Percentiles rank a stretch among this genome's conserved stretches.
Evolutionary conservation across 2,329 filamentous ascomycete genomes (phyloP).

Genomic region (Hymenoscyphus fructigenus): DNA sequence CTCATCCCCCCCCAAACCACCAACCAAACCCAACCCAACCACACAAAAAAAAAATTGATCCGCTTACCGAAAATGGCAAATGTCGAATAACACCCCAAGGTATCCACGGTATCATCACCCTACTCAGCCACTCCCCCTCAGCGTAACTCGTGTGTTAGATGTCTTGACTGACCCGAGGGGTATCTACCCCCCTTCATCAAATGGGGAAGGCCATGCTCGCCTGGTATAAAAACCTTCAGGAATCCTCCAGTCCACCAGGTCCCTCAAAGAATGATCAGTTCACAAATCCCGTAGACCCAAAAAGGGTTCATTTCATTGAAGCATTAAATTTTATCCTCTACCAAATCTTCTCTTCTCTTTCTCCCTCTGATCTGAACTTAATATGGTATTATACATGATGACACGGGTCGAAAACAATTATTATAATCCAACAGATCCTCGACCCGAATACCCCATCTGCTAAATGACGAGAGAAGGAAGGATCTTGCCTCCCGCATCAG

Average conservation of each 20-base stretch:
- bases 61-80: neutral
- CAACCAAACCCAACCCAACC: too few relatives aligned
- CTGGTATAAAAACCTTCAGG: neutral
- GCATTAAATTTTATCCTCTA: constrained; percentile 5
- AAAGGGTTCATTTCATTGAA: neutral
- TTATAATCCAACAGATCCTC: constrained; percentile 1
- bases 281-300: neutral
- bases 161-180: too few relatives aligned
- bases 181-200: neutral
- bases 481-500: neutral
- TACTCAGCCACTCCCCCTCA: neutral
- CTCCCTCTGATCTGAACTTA: neutral
- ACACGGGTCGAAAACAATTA: neutral
- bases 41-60: too few relatives aligned
- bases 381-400: constrained; percentile 1
- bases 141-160: too few relatives aligned
- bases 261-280: too few relatives aligned
- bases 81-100: neutral
- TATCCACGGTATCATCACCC: too few relatives aligned
- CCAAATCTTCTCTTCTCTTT: constrained; percentile 1
- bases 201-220: too few relatives aligned
- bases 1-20: too few relatives aligned
- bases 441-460: neutral
- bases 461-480: constrained; percentile 11
- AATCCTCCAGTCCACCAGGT: neutral